Evolutionary conservation across 495 filamentous ascomycete species (phyloP).

Genomic region (Hypomontagnella monticulosa): DNA sequence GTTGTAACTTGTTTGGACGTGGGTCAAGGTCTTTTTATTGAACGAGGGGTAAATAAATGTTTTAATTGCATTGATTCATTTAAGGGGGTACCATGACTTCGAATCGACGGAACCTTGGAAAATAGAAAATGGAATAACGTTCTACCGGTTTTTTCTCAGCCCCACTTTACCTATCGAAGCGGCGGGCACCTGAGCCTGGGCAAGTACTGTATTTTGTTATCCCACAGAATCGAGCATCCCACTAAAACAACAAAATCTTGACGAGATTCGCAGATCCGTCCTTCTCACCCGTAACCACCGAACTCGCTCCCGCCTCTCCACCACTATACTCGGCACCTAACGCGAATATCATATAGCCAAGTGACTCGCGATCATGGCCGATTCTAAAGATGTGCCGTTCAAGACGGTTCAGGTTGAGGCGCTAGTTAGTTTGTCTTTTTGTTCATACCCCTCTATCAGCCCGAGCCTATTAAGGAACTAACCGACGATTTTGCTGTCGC

Average conservation of each 20-base stretch:
- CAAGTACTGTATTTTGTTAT: constrained; percentile 21
- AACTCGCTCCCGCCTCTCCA: not conserved
- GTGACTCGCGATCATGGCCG: constrained; percentile 50
- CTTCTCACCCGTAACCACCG: constrained; percentile 6
- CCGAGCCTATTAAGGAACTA: not conserved
- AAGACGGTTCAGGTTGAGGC: constrained; percentile 87
- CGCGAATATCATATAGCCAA: constrained; percentile 7
- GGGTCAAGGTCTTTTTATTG: not conserved
- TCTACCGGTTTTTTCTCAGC: not conserved
- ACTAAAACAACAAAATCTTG: constrained; percentile 42
- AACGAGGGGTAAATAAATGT: not conserved
- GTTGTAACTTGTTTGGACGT: too few relatives aligned
- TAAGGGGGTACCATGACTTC: not conserved
- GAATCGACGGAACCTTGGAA: too few relatives aligned
- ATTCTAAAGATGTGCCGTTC: constrained; percentile 69
- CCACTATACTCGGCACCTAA: not conserved
- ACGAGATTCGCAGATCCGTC: constrained; percentile 38
- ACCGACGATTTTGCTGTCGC: constrained; percentile 15
- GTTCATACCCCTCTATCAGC: constrained; percentile 20
- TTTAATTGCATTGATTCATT: constrained; percentile 9
- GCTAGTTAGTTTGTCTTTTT: constrained; percentile 63
- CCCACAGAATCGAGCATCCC: constrained; percentile 47
- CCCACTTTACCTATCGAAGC: constrained; percentile 16
- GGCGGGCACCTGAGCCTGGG: too few relatives aligned
- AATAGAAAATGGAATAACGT: not conserved